Conservation (phyloP, 371 early-diverging fungal species). For the Haplosporangium sp. region DNA sequence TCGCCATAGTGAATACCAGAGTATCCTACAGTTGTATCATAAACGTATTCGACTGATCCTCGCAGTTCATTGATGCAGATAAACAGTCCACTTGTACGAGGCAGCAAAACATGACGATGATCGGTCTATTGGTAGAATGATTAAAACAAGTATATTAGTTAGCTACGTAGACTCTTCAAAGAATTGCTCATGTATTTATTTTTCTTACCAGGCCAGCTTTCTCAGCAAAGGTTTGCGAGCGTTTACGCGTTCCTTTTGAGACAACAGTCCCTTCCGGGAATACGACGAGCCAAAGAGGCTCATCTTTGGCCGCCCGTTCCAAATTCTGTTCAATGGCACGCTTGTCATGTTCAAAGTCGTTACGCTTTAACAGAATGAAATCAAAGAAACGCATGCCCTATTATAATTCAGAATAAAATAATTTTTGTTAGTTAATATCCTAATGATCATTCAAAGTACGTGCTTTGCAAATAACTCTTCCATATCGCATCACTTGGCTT, state of each 20-base stretch:
- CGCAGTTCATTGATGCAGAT: conserved; percentile 72
- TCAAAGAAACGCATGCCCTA: conserved; percentile 91
- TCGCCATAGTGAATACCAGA: conserved; percentile 81
- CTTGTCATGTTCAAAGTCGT: conserved; percentile 78
- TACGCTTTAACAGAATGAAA: conserved; percentile 88
- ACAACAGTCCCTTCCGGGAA: conserved; percentile 95
- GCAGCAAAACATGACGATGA: conserved; percentile 75
- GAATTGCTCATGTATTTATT: background rate
- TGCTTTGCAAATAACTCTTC: too few species aligned
- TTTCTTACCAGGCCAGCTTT: conserved; percentile 64
- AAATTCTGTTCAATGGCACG: conserved; percentile 63
- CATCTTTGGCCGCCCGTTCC: conserved; percentile 46
- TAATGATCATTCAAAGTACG: too few species aligned
- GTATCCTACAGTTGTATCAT: conserved; percentile 89
- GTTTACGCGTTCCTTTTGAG: conserved; percentile 63
- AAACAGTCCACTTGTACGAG: conserved; percentile 82
- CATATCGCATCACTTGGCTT: background rate
- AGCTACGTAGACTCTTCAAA: background rate
- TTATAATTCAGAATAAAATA: background rate
- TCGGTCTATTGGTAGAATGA: conserved; percentile 56
- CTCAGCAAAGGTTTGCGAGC: conserved; percentile 63
- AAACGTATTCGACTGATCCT: conserved; percentile 74
- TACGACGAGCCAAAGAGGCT: conserved; percentile 87
- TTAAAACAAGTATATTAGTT: background rate
- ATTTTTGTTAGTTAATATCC: too few species aligned